A percentile compares a stretch with the other conserved stretches of the same genome.
Evolutionary conservation across 345 rosid species (phyloP).

Genomic region (Turnera subulata): DNA sequence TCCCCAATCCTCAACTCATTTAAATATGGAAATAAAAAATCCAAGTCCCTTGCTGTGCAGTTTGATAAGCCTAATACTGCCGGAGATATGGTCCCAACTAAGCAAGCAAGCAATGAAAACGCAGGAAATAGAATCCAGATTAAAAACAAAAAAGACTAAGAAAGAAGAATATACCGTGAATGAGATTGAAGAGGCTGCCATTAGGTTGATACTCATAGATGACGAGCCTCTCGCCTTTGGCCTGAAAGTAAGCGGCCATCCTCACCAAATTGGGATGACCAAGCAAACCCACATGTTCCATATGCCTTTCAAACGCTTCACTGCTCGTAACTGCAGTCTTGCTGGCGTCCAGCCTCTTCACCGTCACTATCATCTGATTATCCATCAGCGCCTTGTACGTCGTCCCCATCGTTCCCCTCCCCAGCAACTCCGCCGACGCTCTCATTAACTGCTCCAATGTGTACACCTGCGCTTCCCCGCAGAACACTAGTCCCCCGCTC

Average conservation of each 20-base stretch:
- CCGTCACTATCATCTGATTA: conserved; percentile 64
- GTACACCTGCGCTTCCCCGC: conserved; percentile 47
- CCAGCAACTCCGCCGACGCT: conserved; percentile 90
- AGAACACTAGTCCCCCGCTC: conserved; percentile 61
- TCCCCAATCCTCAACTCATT: too few relatives aligned
- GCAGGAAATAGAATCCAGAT: too few relatives aligned
- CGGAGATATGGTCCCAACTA: too few relatives aligned
- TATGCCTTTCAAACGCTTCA: conserved; percentile 60
- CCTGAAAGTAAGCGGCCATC: conserved; percentile 64
- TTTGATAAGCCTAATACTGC: too few relatives aligned
- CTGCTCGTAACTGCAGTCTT: conserved; percentile 64
- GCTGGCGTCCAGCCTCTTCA: conserved; percentile 70
- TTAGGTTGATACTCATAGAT: conserved; percentile 79
- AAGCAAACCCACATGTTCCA: conserved; percentile 69
- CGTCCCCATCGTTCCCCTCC: conserved; percentile 78
- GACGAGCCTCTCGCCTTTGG: conserved; percentile 80
- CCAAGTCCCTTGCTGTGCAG: too few relatives aligned
- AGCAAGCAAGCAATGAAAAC: too few relatives aligned
- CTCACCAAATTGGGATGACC: conserved; percentile 75
- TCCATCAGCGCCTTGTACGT: conserved; percentile 88
- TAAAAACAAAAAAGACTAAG: background rate
- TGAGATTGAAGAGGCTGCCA: conserved; percentile 82
- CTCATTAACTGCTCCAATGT: conserved; percentile 79
- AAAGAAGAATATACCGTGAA: conserved; percentile 57
- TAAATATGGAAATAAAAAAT: too few relatives aligned